Base-by-base conservation (phyloP, 129 eudicot genomes). In the Pseudognaphalium luteoalbum region DNA sequence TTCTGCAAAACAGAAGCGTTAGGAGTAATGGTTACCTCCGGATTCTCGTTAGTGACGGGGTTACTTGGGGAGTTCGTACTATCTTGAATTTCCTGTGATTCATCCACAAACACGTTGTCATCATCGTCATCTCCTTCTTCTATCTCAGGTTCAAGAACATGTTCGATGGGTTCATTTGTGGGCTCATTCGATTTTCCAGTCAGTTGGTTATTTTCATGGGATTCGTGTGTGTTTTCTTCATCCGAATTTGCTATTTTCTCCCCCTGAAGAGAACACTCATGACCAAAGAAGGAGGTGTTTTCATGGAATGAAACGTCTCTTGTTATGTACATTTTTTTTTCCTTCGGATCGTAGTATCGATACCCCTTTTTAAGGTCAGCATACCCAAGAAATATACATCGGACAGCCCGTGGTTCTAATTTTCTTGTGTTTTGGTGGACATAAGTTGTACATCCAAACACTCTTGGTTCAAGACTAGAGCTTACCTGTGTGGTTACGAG, bases 381-480 rank as follows among this genome's bases (percentile, higher is more conserved):
- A 22, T 61, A 61, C 2, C 67, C 67, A 9, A 61, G 10, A 34
- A 61, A 61, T 7, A 61, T 4, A 20, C 67, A 68, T 68, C 30
- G 39, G n/a, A 47, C 28, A 17, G 51, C 33, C 57, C 73, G 39
- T 20, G 56, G 56, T 21, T 35, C 56, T 7, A 47, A 20, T 42
- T 42, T 42, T 42, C 50, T 9, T 2, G 6, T 42, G 12, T 42
- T 10, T 42, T 42, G 50, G 12, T 79, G 82, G 2, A 71, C 77
- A 71, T 59, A 70, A 6, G 52, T 30, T 6, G 66, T 63, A 50
- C 82, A 79, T 0, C 77, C 77, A 71, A 71, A 79, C 6, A 71
- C 47, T 28, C 72, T 52, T 17, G 78, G 78, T 19, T 79, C 82
- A 58, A 78, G 81, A 11, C 50, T 63, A 14, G 32, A 32, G 25